Base-by-base conservation (phyloP, 441 rosid genomes). In the Adansonia madagascariensis region DNA sequence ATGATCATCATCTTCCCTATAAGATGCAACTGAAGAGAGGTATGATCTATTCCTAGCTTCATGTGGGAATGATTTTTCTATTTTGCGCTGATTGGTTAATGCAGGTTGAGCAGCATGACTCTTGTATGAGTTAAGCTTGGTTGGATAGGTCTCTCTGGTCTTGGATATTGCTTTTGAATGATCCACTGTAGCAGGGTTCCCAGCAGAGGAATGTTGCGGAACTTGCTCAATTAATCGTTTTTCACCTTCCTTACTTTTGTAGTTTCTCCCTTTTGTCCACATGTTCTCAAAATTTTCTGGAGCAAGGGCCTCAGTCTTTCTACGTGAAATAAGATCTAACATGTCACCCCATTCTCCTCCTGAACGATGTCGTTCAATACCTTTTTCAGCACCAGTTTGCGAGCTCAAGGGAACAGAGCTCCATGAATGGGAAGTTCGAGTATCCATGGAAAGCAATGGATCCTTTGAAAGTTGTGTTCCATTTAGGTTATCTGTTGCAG, bases 251-350 rank as follows among this genome's bases (percentile, higher is more conserved):
- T 89, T 92, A 82, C 79, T 89, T 82, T 65, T 85, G 82, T 94
- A 94, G 69, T 93, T 89, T 88, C 92, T 93, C 84, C 99, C 99
- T 86, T 94, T 97, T 18, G 98, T 84, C 99, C 99, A 97, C 91
- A 97, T 85, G 81, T 93, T 94, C 68, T 97, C 99, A 80, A 97
- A 90, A 86, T 97, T 88, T 85, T 94, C 99, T 7, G 98, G 98
- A 62, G 99, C 94, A 84, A 97, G 98, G 53, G 89, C 90, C 78
- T 89, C 94, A 72, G 92, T 89, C 88, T 92, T 97, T 87, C 94
- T 94, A 64, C 85, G 91, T 49, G 98, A 92, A 81, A 94, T 77
- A 84, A 87, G 75, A 84, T 97, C 99, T 75, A 93, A 77, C 88
- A 89, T 81, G 71, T 92, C 93, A 64, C 92, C 93, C 98, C 98